Evolutionary conservation across 2,329 filamentous ascomycete species (phyloP).

Genomic region (Trichoderma brevicompactum): DNA sequence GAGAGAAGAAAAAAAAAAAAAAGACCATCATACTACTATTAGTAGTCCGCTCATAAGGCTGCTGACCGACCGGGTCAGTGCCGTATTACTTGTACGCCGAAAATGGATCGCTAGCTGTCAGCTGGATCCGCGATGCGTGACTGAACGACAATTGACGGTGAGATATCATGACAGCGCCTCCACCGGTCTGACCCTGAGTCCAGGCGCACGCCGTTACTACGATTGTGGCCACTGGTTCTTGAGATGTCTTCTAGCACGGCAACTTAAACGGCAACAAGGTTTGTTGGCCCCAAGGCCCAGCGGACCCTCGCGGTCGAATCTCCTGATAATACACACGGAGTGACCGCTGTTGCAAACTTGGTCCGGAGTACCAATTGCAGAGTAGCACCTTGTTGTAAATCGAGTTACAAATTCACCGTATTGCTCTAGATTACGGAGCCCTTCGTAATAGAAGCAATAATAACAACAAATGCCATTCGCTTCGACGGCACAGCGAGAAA

Average conservation of each 20-base stretch:
- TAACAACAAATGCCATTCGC: neutral
- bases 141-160: slow-evolving; percentile 1
- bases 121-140: neutral
- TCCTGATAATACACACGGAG: neutral
- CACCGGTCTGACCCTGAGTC: slow-evolving; percentile 6
- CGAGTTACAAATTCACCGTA: slow-evolving; percentile 2
- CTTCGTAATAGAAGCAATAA: neutral
- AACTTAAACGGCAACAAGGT: slow-evolving; percentile 15
- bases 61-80: neutral
- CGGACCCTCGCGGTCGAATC: neutral
- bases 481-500: slow-evolving; percentile 10
- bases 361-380: slow-evolving; percentile 2
- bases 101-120: neutral
- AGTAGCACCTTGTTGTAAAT: neutral
- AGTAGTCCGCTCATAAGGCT: slow-evolving; percentile 17
- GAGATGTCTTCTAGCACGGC: neutral
- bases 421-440: neutral
- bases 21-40: neutral
- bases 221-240: slow-evolving; percentile 2
- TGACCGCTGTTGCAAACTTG: neutral
- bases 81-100: neutral
- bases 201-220: neutral
- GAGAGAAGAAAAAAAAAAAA: neutral
- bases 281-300: neutral
- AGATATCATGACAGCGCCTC: slow-evolving; percentile 15